Base-by-base conservation (phyloP, 805 yeast species). In the Debaryomyces castellii region DNA sequence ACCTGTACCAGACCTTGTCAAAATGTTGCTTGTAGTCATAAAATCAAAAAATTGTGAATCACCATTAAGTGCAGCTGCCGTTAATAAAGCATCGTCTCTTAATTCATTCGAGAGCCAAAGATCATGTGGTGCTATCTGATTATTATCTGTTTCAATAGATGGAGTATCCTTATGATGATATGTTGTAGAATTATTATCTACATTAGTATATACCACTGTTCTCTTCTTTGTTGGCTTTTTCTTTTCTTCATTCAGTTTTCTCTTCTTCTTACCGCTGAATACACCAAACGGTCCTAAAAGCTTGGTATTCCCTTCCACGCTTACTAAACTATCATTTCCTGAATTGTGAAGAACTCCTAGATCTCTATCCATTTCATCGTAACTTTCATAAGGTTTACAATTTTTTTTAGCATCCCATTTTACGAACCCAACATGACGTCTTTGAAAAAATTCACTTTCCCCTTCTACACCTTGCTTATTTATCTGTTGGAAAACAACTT, bases 251-350 rank as follows among this genome's bases (percentile, higher is more conserved):
- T 63, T 67, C 6, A 18, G 24, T 39, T 51, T 45, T 36, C 24
- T 40, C 34, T 27, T 43, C 14, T n/a, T 21, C 12, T n/a, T 23
- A 9, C 46, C 44, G 17, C 75, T 76, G 55, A 89, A 88, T 0
- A 88, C 94, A 1, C 95, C 96, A 69, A 89, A 90, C 11, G 94
- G 95, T 1, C 96, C 96, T 37, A 77, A 64, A 4, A 77, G 56
- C 65, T 77, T 73, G 0, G 89, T 83, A 34, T 72, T 70, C 2
- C 69, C 71, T 21, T 69, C 59, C 1, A 59, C 61, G 8, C 77
- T 67, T 18, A 68, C 67, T 40, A 58, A 51, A 21, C 49, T 48
- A 37, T 63, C 67, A 24, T 65, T 57, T 3, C 71, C 64, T 16
- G 71, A 62, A 27, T 77, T 75, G 25, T 85, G 84, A 18, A 89